Conservation (phyloP, 75 land plant species). For the Sequoiadendron giganteum region DNA sequence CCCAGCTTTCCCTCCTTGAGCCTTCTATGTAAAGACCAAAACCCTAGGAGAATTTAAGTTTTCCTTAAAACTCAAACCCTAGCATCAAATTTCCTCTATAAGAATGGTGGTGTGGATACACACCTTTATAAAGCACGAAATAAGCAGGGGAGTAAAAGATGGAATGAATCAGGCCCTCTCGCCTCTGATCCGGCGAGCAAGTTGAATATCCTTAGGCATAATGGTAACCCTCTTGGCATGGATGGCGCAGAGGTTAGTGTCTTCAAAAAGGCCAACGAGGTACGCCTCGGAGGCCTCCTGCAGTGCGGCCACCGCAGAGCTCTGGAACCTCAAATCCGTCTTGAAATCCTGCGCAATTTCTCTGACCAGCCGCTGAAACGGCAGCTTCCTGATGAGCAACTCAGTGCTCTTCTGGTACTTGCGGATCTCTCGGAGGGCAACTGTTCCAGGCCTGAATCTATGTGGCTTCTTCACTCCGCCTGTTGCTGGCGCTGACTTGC, state of each 20-base stretch:
- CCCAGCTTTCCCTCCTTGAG: too few relatives aligned
- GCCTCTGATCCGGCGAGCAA: slow-evolving; percentile 11
- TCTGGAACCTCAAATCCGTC: slow-evolving; percentile 15
- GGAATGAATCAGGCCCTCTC: not conserved
- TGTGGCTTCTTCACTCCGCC: slow-evolving; percentile 31
- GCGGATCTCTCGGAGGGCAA: slow-evolving; percentile 23
- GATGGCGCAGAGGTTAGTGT: slow-evolving; percentile 21
- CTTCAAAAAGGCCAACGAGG: slow-evolving; percentile 24
- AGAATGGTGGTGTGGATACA: not conserved
- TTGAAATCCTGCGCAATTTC: slow-evolving; percentile 25
- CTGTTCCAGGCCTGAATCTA: slow-evolving; percentile 22
- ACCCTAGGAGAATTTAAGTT: too few relatives aligned
- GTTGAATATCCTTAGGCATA: slow-evolving; percentile 23
- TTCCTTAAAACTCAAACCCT: not conserved
- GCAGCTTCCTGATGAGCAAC: slow-evolving; percentile 32
- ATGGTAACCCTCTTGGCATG: slow-evolving; percentile 23
- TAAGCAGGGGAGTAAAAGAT: not conserved
- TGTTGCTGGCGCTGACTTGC: slow-evolving; percentile 25
- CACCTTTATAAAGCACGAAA: not conserved
- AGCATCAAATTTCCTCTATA: not conserved
- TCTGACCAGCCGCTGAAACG: slow-evolving; percentile 31
- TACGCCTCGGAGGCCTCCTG: slow-evolving; percentile 33
- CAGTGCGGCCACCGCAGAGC: slow-evolving; percentile 26
- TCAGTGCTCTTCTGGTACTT: slow-evolving; percentile 38
- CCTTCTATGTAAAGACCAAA: too few relatives aligned